Evolutionary conservation across 176 grass and related monocot species (phyloP).

Genomic region (Hordeum vulgare): DNA sequence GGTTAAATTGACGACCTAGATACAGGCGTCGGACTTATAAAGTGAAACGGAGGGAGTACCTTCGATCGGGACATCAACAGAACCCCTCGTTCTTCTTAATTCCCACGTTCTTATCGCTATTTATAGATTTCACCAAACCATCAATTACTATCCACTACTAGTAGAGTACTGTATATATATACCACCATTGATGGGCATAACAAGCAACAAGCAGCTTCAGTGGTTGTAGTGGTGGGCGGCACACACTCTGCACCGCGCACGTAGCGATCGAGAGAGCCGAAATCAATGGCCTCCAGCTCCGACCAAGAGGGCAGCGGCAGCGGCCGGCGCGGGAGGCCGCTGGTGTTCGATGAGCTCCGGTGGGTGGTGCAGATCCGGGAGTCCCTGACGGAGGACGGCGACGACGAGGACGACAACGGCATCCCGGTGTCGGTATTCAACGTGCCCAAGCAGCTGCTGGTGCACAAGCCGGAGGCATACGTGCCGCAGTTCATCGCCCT

Average conservation of each 20-base stretch:
- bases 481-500: conserved; percentile 64
- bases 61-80: not conserved
- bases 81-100: not conserved
- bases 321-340: conserved; percentile 3
- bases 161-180: conserved; percentile 13
- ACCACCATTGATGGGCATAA: not conserved
- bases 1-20: too few species aligned
- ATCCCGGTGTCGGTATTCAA: conserved; percentile 64
- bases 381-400: conserved; percentile 43
- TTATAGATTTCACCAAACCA: too few species aligned
- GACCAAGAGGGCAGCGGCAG: not conserved
- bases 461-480: conserved; percentile 59
- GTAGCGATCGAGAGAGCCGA: not conserved
- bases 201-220: not conserved
- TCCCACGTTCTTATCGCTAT: conserved; percentile 2
- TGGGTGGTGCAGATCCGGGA: conserved; percentile 65
- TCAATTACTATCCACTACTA: not conserved
- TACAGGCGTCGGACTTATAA: too few species aligned
- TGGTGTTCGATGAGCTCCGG: conserved; percentile 55
- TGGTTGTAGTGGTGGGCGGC: not conserved
- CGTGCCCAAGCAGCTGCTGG: conserved; percentile 54
- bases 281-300: not conserved
- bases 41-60: too few species aligned
- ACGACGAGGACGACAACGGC: conserved; percentile 53
- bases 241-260: not conserved